Percentiles rank a stretch among this genome's conserved stretches.
phyloP scores from a whole-genome alignment of 1,284 basidiomycete genomes.

The Cerrena zonata region DNA sequence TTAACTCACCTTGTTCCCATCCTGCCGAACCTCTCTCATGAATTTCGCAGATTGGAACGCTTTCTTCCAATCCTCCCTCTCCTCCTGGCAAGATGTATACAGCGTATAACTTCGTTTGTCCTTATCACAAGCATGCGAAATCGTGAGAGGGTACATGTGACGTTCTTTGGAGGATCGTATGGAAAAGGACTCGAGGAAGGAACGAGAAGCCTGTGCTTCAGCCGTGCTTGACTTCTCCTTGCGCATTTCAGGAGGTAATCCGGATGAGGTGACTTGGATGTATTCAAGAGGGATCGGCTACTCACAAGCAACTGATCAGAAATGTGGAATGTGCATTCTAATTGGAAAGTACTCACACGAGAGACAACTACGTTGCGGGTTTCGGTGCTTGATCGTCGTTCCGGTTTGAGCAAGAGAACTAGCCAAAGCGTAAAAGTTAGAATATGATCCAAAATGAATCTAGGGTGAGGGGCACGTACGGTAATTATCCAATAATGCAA shows the following conservation, averaged over 20 bases:
- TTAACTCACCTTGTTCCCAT: slow-evolving; percentile 60
- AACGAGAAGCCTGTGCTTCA: slow-evolving; percentile 32
- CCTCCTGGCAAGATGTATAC: slow-evolving; percentile 52
- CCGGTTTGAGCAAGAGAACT: slow-evolving; percentile 64
- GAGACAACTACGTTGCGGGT: slow-evolving; percentile 54
- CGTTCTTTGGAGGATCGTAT: slow-evolving; percentile 45
- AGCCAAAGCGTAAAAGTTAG: slow-evolving; percentile 8
- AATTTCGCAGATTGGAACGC: slow-evolving; percentile 55
- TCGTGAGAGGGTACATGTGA: slow-evolving; percentile 64
- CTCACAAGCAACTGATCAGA: background rate
- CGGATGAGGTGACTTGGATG: slow-evolving; percentile 63
- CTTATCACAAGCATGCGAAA: slow-evolving; percentile 62
- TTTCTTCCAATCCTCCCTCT: slow-evolving; percentile 58
- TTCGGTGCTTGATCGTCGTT: slow-evolving; percentile 42
- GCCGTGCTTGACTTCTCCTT: slow-evolving; percentile 40
- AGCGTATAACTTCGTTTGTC: slow-evolving; percentile 61
- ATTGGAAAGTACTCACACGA: slow-evolving; percentile 40
- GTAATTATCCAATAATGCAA: slow-evolving; percentile 73
- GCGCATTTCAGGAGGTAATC: slow-evolving; percentile 49
- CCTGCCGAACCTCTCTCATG: slow-evolving; percentile 55
- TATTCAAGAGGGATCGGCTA: slow-evolving; percentile 75
- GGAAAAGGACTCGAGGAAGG: slow-evolving; percentile 36
- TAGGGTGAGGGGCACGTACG: slow-evolving; percentile 35
- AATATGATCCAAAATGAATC: background rate
- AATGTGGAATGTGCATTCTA: background rate